Evolutionary conservation across 768 basidiomycete species (phyloP), one percentile per base, ranked within the genome.

Genomic region (Omphalotus guepiniiformis): DNA sequence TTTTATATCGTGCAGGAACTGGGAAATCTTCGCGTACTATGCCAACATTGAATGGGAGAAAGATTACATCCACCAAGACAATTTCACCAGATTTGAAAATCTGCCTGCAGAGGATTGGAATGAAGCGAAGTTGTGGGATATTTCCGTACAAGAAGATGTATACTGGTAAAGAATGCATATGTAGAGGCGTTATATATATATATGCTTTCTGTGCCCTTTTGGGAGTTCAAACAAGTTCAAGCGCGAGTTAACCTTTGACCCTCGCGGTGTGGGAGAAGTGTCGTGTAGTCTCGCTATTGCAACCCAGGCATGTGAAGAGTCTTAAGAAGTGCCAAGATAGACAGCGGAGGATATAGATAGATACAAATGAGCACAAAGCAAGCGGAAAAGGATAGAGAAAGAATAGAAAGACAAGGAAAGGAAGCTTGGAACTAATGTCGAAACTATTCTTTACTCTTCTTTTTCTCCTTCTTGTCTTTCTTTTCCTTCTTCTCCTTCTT

Each of bases 401-500:
- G 18, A 30, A 11, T 27, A 44, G 34, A 28, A 32, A 7, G 2
- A 44, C 11, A 32, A 44, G 30, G 6, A 39, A 15, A 29, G 41
- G 3, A 18, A 27, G 25, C 12, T 25, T 37, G 21, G 9, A 29
- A 13, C 21, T 27, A n/a, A 7, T 32, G 30, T 32, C n/a, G n/a
- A 9, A 9, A 39, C 38, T 39, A 38, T 3, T 28, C 29, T 26
- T 39, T 47, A 18, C 38, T 46, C 34, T 46, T 47, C 38, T 47
- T 28, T 36, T 47, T 27, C 37, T 47, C 39, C 25, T 67, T 64
- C 54, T 69, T 58, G 52, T 68, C 63, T 55, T 64, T 46, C 55
- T 72, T 73, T 52, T 72, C 66, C 4, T 64, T 60, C 47, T 66
- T 67, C 41, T 71, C 69, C 55, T 63, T 64, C 55, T 66, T 68